phyloP scores from a whole-genome alignment of 192 early-diverging fungal genomes.

The Phlyctochytrium bullatum region DNA sequence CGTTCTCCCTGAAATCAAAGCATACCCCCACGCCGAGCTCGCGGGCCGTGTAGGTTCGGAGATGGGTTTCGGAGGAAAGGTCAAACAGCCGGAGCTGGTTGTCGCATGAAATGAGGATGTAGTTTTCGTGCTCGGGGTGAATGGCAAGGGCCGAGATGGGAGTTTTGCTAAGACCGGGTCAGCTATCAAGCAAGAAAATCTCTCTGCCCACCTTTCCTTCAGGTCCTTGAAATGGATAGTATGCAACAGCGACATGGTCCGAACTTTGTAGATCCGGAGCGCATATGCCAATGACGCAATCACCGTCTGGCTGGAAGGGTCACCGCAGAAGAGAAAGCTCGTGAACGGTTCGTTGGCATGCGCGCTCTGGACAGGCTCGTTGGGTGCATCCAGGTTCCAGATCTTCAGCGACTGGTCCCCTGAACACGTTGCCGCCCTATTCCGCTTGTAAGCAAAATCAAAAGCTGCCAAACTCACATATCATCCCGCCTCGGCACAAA shows the following conservation, averaged over 20 bases:
- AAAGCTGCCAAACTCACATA: constrained; percentile 22
- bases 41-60: constrained; percentile 45
- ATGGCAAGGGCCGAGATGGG: constrained; percentile 39
- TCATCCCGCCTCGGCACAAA: constrained; percentile 41
- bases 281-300: constrained; percentile 46
- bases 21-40: constrained; percentile 34
- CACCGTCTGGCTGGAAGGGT: constrained; percentile 35
- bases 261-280: constrained; percentile 50
- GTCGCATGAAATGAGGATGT: constrained; percentile 51
- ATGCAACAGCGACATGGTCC: constrained; percentile 45
- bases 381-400: constrained; percentile 35
- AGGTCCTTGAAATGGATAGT: constrained; percentile 43
- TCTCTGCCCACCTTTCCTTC: constrained; percentile 13
- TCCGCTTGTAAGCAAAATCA: not conserved
- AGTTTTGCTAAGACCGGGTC: constrained; percentile 34
- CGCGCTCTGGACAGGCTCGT: constrained; percentile 23
- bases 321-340: constrained; percentile 48
- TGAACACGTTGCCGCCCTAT: constrained; percentile 52
- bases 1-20: too few relatives aligned
- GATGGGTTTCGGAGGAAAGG: constrained; percentile 29
- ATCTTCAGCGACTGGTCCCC: constrained; percentile 55
- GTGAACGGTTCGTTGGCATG: constrained; percentile 64
- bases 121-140: constrained; percentile 50
- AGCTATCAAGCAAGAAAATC: not conserved
- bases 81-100: constrained; percentile 53